Conservation (phyloP, 805 yeast genomes). For the Hanseniaspora hatyaiensis region DNA sequence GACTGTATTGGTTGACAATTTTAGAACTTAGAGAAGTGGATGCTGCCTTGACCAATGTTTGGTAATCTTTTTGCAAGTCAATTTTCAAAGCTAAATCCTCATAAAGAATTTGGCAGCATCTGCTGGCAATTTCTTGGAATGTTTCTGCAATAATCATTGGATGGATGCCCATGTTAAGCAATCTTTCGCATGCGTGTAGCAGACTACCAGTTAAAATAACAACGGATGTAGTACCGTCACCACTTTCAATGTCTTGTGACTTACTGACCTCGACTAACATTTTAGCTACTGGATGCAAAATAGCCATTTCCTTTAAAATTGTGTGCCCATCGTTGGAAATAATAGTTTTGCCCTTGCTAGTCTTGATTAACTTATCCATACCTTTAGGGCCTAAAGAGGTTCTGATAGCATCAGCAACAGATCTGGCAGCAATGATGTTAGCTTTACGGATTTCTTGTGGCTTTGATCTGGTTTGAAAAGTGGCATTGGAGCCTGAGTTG, state of each 20-base stretch:
- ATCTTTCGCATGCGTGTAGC: conserved; percentile 86
- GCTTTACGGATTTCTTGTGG: conserved; percentile 88
- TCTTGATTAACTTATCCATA: conserved; percentile 98
- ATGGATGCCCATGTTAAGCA: conserved; percentile 82
- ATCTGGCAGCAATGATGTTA: conserved; percentile 82
- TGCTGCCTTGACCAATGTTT: conserved; percentile 81
- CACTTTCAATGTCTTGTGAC: conserved; percentile 99
- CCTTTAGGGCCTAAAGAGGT: conserved; percentile 97
- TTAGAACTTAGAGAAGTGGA: conserved; percentile 87
- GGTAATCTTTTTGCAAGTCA: conserved; percentile 58
- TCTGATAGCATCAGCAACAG: conserved; percentile 89
- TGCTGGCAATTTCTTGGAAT: conserved; percentile 75
- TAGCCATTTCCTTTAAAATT: conserved; percentile 92
- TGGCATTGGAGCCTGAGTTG: conserved; percentile 55
- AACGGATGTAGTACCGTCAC: conserved; percentile 97
- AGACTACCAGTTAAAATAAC: conserved; percentile 91
- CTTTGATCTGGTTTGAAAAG: conserved; percentile 85
- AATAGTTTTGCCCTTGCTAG: conserved; percentile 81
- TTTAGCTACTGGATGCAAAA: conserved; percentile 94
- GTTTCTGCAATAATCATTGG: conserved; percentile 92
- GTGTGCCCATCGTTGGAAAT: conserved; percentile 98
- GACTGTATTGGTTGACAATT: conserved; percentile 86
- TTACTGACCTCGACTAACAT: conserved; percentile 96
- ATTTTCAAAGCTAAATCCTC: conserved; percentile 71
- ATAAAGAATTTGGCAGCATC: conserved; percentile 68